Evolutionary conservation across 306 rosid genomes (phyloP), one percentile per base, ranked within the genome.

Genomic region (Betula pendula): DNA sequence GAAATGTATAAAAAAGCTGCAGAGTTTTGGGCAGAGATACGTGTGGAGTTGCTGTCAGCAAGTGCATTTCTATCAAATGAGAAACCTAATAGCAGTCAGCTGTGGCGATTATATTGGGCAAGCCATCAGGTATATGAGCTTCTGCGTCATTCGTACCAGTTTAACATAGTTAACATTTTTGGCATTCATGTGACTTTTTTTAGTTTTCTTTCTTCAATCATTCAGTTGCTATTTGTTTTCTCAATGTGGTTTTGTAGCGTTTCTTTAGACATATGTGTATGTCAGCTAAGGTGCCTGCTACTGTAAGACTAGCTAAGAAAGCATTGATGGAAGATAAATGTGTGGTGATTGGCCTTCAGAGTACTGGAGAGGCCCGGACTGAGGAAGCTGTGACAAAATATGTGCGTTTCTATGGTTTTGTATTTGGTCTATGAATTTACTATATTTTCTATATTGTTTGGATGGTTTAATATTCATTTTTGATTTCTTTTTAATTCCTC

Each of bases 241-340:
- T 80, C 63, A 47, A 48, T 84, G 75, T 80, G 49, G 78, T 75
- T 78, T 81, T 89, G 89, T 77, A 95, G 99, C 97, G 99, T 83
- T 95, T 95, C 87, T 95, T 95, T 81, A 91, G 99, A 77, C 97
- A 95, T 74, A 77, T 95, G 90, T 95, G 99, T 75, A 95, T 95
- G 97, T 95, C 99, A 62, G 99, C 99, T 72, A 95, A 95, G 91
- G 97, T 95, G 59, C 99, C 99, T 75, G 97, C 97, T 84, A 72
- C 91, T 78, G 92, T 95, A 85, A 89, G 94, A 82, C 85, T 95
- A 67, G 96, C 97, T 11, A 89, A 92, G 84, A 80, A 90, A 89
- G 99, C 99, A 56, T 82, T 95, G 83, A 68, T 20, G 75, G 89
- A 89, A 60, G 91, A 84, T 68, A 95, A 95, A 65, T 87, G 97